Base-by-base conservation (phyloP, 768 basidiomycete species). In the Mycena rebaudengoi region DNA sequence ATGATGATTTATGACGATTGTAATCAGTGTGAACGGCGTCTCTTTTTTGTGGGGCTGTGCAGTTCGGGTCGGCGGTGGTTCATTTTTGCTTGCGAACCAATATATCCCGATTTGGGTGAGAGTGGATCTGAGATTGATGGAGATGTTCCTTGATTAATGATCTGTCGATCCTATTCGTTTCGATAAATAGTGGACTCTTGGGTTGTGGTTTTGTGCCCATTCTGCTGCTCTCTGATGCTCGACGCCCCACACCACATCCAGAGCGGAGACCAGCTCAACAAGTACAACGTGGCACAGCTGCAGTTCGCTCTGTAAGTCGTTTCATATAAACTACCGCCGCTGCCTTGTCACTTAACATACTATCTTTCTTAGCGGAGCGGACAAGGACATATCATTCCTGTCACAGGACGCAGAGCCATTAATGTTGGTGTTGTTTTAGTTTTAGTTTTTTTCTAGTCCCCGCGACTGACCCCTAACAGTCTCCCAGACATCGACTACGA, bases 271-370 rank as follows among this genome's bases (percentile, higher is more conserved):
- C 80, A 85, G 76, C 82, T 87, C 69, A 85, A 84, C 70, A 77
- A 79, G 65, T 89, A 87, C 80, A 85, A 85, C 85, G 81, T 88
- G 61, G 83, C 85, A 39, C 87, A 89, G 73, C 83, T 89, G 60
- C 85, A 89, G 60, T 85, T 84, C 76, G 78, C 86, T 11, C 82
- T 89, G 86, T 86, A 73, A 39, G 50, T 55, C 58, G 41, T 44
- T 54, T 37, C 30, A 26, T 37, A 4, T 37, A 16, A 45, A 25
- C 60, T 50, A n/a, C n/a, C n/a, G n/a, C n/a, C n/a, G n/a, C n/a
- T n/a, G n/a, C n/a, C n/a, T n/a, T n/a, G n/a, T n/a, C n/a, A n/a
- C n/a, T n/a, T n/a, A n/a, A n/a, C n/a, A n/a, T n/a, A n/a, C 63
- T 39, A 30, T 57, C 58, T 37, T 35, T 50, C 61, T 10, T 25